Base-by-base conservation (phyloP, 1,284 basidiomycete species). In the Trichosporon coremiiforme region DNA sequence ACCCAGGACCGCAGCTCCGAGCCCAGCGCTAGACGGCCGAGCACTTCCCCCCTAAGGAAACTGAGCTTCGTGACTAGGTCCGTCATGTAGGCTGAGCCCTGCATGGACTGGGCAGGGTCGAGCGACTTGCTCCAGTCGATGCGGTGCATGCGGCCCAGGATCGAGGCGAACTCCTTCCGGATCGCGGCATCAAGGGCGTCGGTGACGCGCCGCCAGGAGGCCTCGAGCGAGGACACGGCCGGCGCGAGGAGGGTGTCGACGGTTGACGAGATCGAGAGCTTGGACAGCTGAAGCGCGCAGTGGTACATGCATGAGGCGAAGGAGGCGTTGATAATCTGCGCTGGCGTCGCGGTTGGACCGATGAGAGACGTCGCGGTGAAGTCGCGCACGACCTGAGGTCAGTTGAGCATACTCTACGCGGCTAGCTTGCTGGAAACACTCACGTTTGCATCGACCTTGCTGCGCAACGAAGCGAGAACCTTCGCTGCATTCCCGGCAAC, bases 11-110 rank as follows among this genome's bases (percentile, higher is more conserved):
- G 70, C 70, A 94, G 93, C 93, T 95, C 75, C 88, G 86, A 69
- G 0, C 90, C 91, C 17, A 93, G 85, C 68, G 84, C 86, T 81
- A 90, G 91, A 72, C 88, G 88, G 64, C 85, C 87, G 15, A 96
- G 81, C n/a, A 97, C 82, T 77, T 95, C 92, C 17, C 84, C 82
- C 80, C 92, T 91, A 72, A 95, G 85, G 79, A 92, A 94, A 2
- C 86, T 84, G 64, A 98, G 85, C 83, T 94, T 95, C 73, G 95
- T 93, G 17, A 89, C 87, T 69, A 97, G 85, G 72, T 96, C 94
- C 77, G 92, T 91, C 88, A 96, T 91, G 82, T 96, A 97, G 13
- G 89, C 84, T 12, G 91, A 85, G 4, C 90, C 82, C 10, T 77
- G 89, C 78, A 82, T 82, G 15, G 41, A 45, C 20, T 53, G 47